phyloP scores from a whole-genome alignment of 257 asterid genomes.

The Osmanthus fragrans region DNA sequence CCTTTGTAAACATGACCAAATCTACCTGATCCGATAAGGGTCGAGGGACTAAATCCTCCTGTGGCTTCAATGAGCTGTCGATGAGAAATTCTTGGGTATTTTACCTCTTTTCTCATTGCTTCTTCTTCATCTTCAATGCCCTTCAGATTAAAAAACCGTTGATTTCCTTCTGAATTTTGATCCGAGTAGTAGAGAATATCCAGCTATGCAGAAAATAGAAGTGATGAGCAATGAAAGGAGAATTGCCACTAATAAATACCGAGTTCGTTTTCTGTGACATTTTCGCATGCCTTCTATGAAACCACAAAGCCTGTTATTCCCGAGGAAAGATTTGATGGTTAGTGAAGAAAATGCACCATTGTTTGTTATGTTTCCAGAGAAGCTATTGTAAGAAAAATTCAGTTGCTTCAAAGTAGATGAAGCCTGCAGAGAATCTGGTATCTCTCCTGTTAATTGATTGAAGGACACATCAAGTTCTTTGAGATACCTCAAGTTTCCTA shows the following conservation, averaged over 20 bases:
- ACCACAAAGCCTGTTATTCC: constrained; percentile 61
- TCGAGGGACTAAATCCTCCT: constrained; percentile 53
- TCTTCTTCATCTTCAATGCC: constrained; percentile 37
- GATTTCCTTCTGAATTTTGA: constrained; percentile 40
- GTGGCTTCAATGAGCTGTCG: constrained; percentile 71
- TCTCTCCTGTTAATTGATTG: constrained; percentile 51
- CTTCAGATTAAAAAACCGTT: constrained; percentile 28
- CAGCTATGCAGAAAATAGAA: constrained; percentile 59
- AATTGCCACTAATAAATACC: constrained; percentile 50
- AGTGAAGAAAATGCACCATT: constrained; percentile 57
- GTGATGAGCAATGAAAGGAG: constrained; percentile 59
- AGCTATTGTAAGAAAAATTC: constrained; percentile 65
- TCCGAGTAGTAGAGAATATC: constrained; percentile 39
- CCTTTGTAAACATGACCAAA: constrained; percentile 81
- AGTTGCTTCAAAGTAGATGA: constrained; percentile 47
- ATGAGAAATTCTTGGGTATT: constrained; percentile 65
- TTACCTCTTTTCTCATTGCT: constrained; percentile 33
- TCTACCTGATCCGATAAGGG: constrained; percentile 67
- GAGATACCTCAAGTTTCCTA: constrained; percentile 62
- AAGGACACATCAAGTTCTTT: constrained; percentile 57
- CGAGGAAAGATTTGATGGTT: constrained; percentile 49
- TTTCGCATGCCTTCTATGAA: constrained; percentile 41
- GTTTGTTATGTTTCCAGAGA: constrained; percentile 48
- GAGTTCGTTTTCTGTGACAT: constrained; percentile 42
- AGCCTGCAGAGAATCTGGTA: constrained; percentile 47